A percentile compares a stretch with the other conserved stretches of the same genome.
Evolutionary conservation across 805 yeast genomes (phyloP).

Genomic region (Suhomyces pyralidae): DNA sequence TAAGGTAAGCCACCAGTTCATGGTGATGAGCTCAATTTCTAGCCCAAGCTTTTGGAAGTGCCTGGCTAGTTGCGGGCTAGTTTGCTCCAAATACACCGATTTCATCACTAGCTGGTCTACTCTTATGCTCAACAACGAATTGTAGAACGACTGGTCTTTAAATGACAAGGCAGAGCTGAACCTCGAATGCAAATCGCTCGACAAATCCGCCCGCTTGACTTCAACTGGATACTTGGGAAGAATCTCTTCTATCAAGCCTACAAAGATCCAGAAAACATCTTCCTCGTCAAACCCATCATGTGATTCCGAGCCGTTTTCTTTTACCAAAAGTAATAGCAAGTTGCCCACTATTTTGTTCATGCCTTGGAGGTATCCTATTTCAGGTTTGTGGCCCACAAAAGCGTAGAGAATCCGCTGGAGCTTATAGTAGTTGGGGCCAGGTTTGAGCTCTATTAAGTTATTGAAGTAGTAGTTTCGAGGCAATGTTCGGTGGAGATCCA

Average conservation of each 20-base stretch:
- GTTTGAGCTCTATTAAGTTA: conserved; percentile 33
- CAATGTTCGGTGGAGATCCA: conserved; percentile 55
- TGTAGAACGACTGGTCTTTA: conserved; percentile 8
- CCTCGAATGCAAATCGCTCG: neutral
- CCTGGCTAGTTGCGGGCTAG: conserved; percentile 37
- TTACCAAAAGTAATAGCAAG: conserved; percentile 28
- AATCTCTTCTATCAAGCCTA: conserved; percentile 47
- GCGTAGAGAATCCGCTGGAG: conserved; percentile 49
- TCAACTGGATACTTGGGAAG: conserved; percentile 37
- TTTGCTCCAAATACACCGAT: conserved; percentile 26
- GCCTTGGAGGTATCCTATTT: conserved; percentile 58
- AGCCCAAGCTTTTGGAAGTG: conserved; percentile 37
- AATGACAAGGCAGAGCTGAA: neutral
- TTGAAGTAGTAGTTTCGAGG: conserved; percentile 52
- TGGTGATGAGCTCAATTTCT: conserved; percentile 48
- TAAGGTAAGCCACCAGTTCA: conserved; percentile 57
- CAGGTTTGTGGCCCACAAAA: conserved; percentile 44
- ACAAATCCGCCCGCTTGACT: neutral
- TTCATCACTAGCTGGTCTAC: conserved; percentile 40
- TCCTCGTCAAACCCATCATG: conserved; percentile 28
- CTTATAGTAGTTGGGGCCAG: conserved; percentile 53
- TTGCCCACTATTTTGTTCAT: conserved; percentile 60
- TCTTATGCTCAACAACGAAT: conserved; percentile 26
- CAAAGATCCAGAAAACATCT: conserved; percentile 54
- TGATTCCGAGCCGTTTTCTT: neutral